These are phyloP conservation scores for Ogataea corticis DNA, from an alignment of 805 yeast genomes.

Conservation along the genomic window DNA sequence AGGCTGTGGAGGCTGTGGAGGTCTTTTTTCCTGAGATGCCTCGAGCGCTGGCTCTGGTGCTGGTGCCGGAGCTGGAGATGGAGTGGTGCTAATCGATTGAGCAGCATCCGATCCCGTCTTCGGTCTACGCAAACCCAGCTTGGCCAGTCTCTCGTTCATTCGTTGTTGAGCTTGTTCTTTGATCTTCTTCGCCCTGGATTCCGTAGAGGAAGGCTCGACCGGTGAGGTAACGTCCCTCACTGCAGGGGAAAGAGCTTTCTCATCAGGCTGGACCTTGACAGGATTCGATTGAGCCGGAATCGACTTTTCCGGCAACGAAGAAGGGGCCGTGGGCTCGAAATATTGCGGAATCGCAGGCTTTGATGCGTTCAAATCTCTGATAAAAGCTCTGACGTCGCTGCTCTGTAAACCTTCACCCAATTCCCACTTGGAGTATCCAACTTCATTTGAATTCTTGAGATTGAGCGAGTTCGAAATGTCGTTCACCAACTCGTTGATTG, in stretches of 20 bases:
- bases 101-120: slow-evolving; percentile 8
- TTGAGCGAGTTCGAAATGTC: slow-evolving; percentile 38
- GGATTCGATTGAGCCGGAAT: no score
- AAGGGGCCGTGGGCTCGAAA: not conserved
- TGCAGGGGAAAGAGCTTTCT: slow-evolving; percentile 51
- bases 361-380: slow-evolving; percentile 50
- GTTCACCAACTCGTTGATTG: slow-evolving; percentile 59
- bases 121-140: slow-evolving; percentile 62
- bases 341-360: slow-evolving; percentile 19
- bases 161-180: slow-evolving; percentile 82
- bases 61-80: slow-evolving; percentile 16
- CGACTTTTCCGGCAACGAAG: no score
- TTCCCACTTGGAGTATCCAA: slow-evolving; percentile 74
- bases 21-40: slow-evolving; percentile 11
- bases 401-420: slow-evolving; percentile 74
- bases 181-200: slow-evolving; percentile 71
- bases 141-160: slow-evolving; percentile 84
- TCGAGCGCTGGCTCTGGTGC: slow-evolving; percentile 13
- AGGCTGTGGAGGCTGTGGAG: slow-evolving; percentile 23
- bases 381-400: slow-evolving; percentile 59
- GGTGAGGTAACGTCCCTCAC: slow-evolving; percentile 41
- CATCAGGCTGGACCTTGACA: no score
- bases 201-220: slow-evolving; percentile 39
- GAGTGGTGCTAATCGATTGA: slow-evolving; percentile 7
- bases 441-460: slow-evolving; percentile 35